phyloP scores from a whole-genome alignment of 768 basidiomycete species.

The Mycena venus region DNA sequence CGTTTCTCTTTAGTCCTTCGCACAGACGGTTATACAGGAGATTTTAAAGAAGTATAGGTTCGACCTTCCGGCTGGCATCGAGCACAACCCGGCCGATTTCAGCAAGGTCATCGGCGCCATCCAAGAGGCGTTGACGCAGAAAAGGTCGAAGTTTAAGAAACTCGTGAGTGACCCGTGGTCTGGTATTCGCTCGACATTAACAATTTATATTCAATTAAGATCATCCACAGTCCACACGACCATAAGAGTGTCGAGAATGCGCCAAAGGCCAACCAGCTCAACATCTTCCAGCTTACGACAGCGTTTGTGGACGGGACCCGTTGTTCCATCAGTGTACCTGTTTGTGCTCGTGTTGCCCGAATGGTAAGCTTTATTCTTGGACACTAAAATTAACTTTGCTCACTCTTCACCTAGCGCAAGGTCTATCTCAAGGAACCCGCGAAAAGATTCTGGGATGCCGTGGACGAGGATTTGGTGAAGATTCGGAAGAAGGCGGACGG shows the following conservation, averaged over 20 bases:
- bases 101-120: slow-evolving; percentile 31
- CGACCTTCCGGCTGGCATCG: slow-evolving; percentile 37
- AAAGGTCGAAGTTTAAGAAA: slow-evolving; percentile 38
- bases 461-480: slow-evolving; percentile 23
- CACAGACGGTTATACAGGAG: background rate
- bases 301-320: slow-evolving; percentile 29
- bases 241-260: background rate
- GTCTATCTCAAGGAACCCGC: slow-evolving; percentile 5
- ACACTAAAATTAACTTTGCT: background rate
- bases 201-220: slow-evolving; percentile 7
- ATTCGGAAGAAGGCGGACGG: slow-evolving; percentile 18
- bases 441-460: slow-evolving; percentile 31
- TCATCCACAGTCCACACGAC: background rate
- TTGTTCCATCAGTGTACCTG: slow-evolving; percentile 24
- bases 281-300: slow-evolving; percentile 33
- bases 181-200: background rate
- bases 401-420: slow-evolving; percentile 23
- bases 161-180: slow-evolving; percentile 11
- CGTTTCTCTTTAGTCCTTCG: background rate
- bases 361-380: slow-evolving; percentile 28
- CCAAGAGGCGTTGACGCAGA: slow-evolving; percentile 37
- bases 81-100: slow-evolving; percentile 34
- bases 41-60: background rate
- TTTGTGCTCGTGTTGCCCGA: slow-evolving; percentile 35
- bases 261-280: background rate